Evolutionary conservation across 495 filamentous ascomycete species (phyloP), one percentile per base, ranked within the genome.

Genomic region (Parmelia sp.): DNA sequence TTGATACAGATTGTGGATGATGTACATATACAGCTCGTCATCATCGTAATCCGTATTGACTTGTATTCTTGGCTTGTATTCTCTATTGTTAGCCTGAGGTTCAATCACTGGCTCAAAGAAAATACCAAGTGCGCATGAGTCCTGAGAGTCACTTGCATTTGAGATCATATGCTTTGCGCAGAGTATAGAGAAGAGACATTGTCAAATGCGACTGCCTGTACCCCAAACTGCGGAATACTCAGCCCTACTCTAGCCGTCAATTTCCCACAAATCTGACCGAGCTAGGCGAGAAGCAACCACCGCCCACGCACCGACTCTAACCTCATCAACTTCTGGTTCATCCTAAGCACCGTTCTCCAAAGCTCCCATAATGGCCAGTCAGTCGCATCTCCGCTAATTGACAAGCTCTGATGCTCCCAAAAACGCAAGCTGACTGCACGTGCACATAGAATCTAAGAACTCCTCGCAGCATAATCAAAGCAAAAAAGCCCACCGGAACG

Each of bases 401-500:
- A 21, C 12, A 4, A 8, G 8, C 17, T 44, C 1, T 17, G 4
- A 44, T 2, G 2, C 40, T 44, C 40, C 12, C 7, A 49, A 4
- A 14, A 27, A 12, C 1, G 0, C 9, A 51, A 51, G n/a, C n/a
- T 25, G 44, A 21, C 8, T 0, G 14, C 40, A 9, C 2, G 1
- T 7, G 21, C 2, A 19, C 15, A 33, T 47, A 23, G 42, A 97
- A 86, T 96, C 92, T 66, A 97, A 97, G 90, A 97, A 97, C 86
- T 92, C 91, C 79, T 96, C 92, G 69, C 92, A 97, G 86, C 92
- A 96, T 83, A 96, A 97, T 81, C 88, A 90, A 84, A 85, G 82
- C 76, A 89, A 90, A 83, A 98, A 98, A 88, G 90, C 89, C 79
- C 92, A 96, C 88, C 85, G 85, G 76, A 97, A 97, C 84, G 94